A percentile compares a stretch with the other conserved stretches of the same genome.
These are phyloP conservation scores for Eucalyptus fibrosa DNA, from an alignment of 345 rosid species.

Conservation along the genomic window DNA sequence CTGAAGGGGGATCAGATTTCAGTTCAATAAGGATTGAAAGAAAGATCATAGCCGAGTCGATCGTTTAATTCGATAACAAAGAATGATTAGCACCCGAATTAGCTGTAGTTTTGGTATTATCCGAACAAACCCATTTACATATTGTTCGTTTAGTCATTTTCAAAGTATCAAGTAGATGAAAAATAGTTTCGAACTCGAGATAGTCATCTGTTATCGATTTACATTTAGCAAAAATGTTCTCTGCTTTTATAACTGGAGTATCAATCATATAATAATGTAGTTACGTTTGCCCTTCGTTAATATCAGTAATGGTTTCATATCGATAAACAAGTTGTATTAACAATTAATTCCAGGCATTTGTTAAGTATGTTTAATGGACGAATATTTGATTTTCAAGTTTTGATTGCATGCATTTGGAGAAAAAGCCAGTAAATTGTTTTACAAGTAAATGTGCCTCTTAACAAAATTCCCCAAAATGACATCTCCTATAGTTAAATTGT, in stretches of 20 bases:
- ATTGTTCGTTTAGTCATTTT: neutral
- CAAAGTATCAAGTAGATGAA: neutral
- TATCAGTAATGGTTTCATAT: neutral
- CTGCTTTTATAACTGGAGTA: neutral
- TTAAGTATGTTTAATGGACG: neutral
- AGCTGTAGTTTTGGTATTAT: neutral
- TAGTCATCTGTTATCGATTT: neutral
- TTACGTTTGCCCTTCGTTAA: neutral
- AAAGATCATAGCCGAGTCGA: neutral
- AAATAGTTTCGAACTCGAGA: fast-evolving
- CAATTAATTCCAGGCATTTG: neutral
- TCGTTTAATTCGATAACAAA: neutral
- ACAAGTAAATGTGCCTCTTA: neutral
- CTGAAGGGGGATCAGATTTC: neutral
- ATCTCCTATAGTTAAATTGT: neutral
- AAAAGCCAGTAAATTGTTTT: neutral
- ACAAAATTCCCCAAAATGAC: neutral
- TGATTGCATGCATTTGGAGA: neutral
- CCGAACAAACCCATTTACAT: neutral
- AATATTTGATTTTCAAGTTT: neutral
- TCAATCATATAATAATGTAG: neutral
- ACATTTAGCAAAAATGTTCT: fast-evolving
- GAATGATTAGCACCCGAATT: neutral
- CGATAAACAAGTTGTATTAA: neutral
- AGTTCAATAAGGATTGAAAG: neutral